A percentile compares a stretch with the other conserved stretches of the same genome.
Conservation (phyloP, 805 yeast genomes). For the Brettanomyces nanus region DNA sequence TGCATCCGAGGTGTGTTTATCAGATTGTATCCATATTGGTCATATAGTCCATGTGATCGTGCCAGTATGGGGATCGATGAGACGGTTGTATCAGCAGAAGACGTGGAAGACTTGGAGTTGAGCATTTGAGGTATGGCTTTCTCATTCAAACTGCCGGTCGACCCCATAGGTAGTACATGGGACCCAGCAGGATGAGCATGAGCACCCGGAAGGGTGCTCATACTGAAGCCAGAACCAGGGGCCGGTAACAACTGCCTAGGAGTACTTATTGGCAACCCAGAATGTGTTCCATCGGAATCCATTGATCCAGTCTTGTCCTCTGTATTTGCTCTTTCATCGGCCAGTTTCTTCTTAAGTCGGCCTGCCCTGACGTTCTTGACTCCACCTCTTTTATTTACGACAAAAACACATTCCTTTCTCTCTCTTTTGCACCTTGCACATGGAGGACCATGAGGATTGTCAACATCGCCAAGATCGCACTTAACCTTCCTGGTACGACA, state of each 20-base stretch:
- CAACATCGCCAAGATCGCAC: conserved; percentile 77
- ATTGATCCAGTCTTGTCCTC: not conserved
- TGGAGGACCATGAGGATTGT: conserved; percentile 68
- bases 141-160: not conserved
- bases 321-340: not conserved
- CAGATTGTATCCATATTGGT: not conserved
- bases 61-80: not conserved
- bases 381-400: conserved; percentile 51
- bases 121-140: not conserved
- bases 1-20: not conserved
- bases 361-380: conserved; percentile 6
- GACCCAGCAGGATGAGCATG: not conserved
- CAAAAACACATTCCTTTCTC: conserved; percentile 63
- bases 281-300: no score
- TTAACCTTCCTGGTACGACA: conserved; percentile 79
- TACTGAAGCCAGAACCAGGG: not conserved
- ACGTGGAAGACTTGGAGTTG: not conserved
- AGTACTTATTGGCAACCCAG: no score
- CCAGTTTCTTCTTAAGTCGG: not conserved
- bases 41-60: not conserved
- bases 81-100: not conserved
- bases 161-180: not conserved
- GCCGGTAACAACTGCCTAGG: not conserved
- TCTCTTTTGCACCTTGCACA: conserved; percentile 83
- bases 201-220: not conserved